Evolutionary conservation across 2,329 filamentous ascomycete species (phyloP), one percentile per base, ranked within the genome.

Genomic region (Beauveria sp.): DNA sequence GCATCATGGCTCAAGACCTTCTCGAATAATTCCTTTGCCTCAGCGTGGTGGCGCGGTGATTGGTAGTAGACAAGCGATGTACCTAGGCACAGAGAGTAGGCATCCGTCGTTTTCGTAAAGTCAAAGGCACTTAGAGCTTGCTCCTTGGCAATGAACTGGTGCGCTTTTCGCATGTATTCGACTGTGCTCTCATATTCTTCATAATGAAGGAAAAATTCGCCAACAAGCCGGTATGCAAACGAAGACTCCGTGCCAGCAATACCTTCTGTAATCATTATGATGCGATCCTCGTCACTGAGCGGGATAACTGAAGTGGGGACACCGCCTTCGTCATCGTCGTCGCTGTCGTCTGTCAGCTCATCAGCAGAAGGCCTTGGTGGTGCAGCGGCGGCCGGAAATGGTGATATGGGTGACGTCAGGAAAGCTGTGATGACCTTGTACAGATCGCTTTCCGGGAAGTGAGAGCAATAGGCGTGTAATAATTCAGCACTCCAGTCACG

Each of bases 61-160:
- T 98, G 93, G 67, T 96, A 91, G 67, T 92, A 90, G 2, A 99
- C 91, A 22, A 98, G 75, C 0, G 93, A 87, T n/a, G 92, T 97
- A 10, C 85, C 95, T 8, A 99, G 84, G 47, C 85, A 88, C 49
- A 91, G 82, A 62, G 86, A 90, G 60, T 95, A 81, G 1, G 89
- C 84, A 72, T 96, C 91, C 55, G 81, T 79, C 6, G 86, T 88
- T 67, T 93, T 86, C 52, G 80, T 77, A 56, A 96, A 86, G 1
- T 76, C 72, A 49, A 96, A 70, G 0, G 91, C 91, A 7, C 86
- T 90, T 69, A 85, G 87, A 46, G 77, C 78, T 1, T 83, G 80
- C 70, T 93, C 85, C 5, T 79, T 77, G 12, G 77, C 73, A 26
- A 90, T 71, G 14, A 87, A 78, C 40, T 80, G 79, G 50, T 90